Evolutionary conservation across 495 filamentous ascomycete species (phyloP).

Genomic region (Neurospora sp.): DNA sequence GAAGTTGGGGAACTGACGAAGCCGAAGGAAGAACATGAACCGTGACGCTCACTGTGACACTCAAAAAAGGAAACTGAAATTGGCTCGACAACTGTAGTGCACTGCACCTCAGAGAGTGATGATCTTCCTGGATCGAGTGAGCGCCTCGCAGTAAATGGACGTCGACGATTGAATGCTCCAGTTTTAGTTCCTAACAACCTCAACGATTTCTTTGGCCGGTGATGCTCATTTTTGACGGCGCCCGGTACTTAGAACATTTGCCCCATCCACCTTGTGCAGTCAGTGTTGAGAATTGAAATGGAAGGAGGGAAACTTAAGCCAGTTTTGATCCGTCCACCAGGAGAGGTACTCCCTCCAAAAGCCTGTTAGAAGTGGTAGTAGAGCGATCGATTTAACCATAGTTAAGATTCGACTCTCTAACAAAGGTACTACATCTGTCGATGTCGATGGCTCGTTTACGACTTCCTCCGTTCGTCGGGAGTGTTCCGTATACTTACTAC

Average conservation of each 20-base stretch:
- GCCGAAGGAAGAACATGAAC: too few relatives aligned
- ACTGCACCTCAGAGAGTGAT: background rate
- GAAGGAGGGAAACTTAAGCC: background rate
- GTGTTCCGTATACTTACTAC: background rate
- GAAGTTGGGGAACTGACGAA: too few relatives aligned
- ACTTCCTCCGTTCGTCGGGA: background rate
- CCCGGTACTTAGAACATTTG: background rate
- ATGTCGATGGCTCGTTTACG: background rate
- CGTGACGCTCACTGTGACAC: too few relatives aligned
- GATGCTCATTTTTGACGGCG: background rate
- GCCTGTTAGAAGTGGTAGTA: background rate
- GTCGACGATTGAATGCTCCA: background rate
- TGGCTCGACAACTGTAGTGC: background rate
- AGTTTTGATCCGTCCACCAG: background rate
- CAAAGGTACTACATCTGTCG: background rate
- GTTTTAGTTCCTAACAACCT: background rate
- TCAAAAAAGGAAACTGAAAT: background rate
- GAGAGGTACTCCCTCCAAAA: background rate
- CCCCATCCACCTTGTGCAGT: background rate
- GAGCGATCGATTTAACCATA: background rate
- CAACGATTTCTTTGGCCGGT: background rate
- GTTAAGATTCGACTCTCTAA: background rate
- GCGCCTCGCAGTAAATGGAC: background rate
- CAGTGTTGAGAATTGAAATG: background rate
- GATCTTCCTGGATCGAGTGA: background rate